Percentiles rank a stretch among this genome's conserved stretches.
Evolutionary conservation across 75 land plant species (phyloP).

Genomic region (Cupressus sempervirens): DNA sequence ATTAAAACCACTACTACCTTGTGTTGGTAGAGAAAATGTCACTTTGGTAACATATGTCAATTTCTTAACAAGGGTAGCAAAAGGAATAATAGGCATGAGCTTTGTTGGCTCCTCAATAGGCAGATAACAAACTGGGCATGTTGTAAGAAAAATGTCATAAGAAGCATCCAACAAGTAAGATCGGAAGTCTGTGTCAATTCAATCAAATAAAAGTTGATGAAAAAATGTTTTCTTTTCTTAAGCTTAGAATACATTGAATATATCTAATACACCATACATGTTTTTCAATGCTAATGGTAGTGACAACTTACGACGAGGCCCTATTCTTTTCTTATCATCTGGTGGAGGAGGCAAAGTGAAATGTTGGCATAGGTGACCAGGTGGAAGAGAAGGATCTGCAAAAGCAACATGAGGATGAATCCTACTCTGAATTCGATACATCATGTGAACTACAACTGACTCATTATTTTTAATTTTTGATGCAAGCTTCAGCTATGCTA

Average conservation of each 20-base stretch:
- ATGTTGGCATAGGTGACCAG: slow-evolving; percentile 62
- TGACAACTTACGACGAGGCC: slow-evolving; percentile 76
- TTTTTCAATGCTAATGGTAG: not conserved
- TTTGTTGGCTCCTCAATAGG: slow-evolving; percentile 59
- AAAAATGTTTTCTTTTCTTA: not conserved
- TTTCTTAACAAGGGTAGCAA: slow-evolving; percentile 50
- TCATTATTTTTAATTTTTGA: not conserved
- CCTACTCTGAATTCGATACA: not conserved
- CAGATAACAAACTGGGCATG: slow-evolving; percentile 90
- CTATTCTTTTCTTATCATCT: slow-evolving; percentile 80
- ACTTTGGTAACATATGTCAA: slow-evolving; percentile 49
- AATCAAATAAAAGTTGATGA: not conserved
- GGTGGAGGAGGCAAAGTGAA: slow-evolving; percentile 82
- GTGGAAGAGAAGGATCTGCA: slow-evolving; percentile 33
- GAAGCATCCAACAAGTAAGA: not conserved
- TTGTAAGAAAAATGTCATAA: slow-evolving; percentile 28
- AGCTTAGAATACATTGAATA: not conserved
- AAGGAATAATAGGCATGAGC: slow-evolving; percentile 53
- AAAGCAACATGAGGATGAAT: not conserved
- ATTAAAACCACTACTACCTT: slow-evolving; percentile 51
- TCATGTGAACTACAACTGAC: not conserved
- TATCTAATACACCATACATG: not conserved
- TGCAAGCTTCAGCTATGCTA: not conserved
- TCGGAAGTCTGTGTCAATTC: not conserved
- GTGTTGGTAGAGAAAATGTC: slow-evolving; percentile 21